Evolutionary conservation across 148 eudicot species (phyloP).

Genomic region (Selenicereus undatus): DNA sequence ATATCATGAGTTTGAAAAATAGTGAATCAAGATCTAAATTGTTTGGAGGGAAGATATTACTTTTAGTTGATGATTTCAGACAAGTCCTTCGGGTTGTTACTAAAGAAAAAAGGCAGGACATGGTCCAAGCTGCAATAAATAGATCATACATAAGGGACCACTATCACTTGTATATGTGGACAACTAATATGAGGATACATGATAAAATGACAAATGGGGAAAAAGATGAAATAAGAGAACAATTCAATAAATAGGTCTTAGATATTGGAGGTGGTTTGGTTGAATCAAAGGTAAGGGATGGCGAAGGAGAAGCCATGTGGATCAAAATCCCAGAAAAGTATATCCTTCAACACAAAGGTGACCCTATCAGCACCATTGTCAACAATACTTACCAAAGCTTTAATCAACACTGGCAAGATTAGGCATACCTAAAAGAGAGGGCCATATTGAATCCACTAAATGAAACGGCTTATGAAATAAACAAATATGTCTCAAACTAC

Average conservation of each 20-base stretch:
- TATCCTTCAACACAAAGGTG: not conserved
- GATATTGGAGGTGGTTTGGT: not conserved
- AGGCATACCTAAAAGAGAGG: not conserved
- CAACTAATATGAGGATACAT: constrained; percentile 2
- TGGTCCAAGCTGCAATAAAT: not conserved
- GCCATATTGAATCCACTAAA: not conserved
- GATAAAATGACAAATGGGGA: not conserved
- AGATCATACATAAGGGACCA: not conserved
- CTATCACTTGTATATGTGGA: not conserved
- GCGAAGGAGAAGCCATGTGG: not conserved
- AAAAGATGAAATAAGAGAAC: too few species aligned
- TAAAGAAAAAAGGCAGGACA: constrained; percentile 1
- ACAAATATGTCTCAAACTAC: not conserved
- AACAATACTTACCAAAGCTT: not conserved
- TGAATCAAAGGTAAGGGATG: not conserved
- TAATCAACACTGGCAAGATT: not conserved
- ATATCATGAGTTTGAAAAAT: not conserved
- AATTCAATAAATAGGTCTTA: constrained; percentile 13
- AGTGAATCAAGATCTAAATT: not conserved
- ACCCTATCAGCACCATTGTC: not conserved
- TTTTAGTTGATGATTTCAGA: not conserved
- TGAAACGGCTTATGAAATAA: not conserved
- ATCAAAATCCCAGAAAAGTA: not conserved
- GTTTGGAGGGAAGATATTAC: not conserved
- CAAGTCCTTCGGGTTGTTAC: not conserved